Evolutionary conservation across 768 basidiomycete species (phyloP).

Genomic region (Rubroboletus pulcherrimus): DNA sequence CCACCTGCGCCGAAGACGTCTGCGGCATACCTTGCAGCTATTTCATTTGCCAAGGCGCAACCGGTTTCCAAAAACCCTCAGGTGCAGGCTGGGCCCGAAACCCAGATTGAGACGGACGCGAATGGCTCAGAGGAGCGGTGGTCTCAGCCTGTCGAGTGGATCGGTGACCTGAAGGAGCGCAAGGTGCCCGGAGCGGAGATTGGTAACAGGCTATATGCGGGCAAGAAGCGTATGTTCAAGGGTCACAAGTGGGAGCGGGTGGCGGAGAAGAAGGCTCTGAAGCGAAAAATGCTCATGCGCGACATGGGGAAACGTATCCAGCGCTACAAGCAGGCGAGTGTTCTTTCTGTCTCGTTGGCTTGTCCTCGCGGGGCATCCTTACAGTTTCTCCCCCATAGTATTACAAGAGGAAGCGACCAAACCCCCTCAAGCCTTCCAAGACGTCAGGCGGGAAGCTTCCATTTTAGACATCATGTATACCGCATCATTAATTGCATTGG

Average conservation of each 20-base stretch:
- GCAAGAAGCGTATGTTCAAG: conserved; percentile 86
- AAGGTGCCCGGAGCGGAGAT: conserved; percentile 46
- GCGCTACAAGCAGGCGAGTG: conserved; percentile 61
- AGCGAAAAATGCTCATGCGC: conserved; percentile 55
- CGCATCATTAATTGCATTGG: conserved; percentile 1
- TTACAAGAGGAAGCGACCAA: conserved; percentile 42
- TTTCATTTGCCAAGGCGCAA: conserved; percentile 16
- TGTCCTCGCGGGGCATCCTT: not conserved
- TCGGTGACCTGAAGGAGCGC: conserved; percentile 38
- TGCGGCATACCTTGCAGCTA: conserved; percentile 21
- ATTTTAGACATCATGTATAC: conserved; percentile 41
- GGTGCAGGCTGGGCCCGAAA: not conserved
- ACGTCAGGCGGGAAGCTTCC: conserved; percentile 50
- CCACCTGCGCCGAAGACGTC: conserved; percentile 65
- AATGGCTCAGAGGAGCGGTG: conserved; percentile 11
- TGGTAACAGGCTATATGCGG: conserved; percentile 67
- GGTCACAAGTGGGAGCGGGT: conserved; percentile 84
- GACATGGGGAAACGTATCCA: conserved; percentile 66
- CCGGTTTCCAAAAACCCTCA: conserved; percentile 6
- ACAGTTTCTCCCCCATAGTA: conserved; percentile 12
- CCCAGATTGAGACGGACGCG: not conserved
- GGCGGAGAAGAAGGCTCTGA: conserved; percentile 43
- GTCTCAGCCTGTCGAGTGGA: conserved; percentile 37
- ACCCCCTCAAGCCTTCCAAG: conserved; percentile 57
- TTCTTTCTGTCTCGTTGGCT: not conserved